Conservation (phyloP, 495 filamentous ascomycete species). For the Tirmania nivea region DNA sequence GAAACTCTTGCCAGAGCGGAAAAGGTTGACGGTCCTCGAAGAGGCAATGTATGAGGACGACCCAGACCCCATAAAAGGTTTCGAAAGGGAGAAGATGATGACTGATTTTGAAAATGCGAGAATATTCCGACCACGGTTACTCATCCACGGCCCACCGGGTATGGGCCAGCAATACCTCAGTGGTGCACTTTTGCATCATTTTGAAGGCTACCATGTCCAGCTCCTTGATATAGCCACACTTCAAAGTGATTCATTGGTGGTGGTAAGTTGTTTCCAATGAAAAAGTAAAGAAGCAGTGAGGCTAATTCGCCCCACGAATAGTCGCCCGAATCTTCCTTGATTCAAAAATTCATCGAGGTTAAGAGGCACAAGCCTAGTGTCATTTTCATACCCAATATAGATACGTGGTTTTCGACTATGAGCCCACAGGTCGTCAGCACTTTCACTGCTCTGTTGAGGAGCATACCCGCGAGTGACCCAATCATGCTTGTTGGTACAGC, state of each 20-base stretch:
- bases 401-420: conserved; percentile 62
- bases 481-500: conserved; percentile 66
- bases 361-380: conserved; percentile 87
- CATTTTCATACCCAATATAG: conserved; percentile 78
- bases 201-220: conserved; percentile 86
- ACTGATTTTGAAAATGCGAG: conserved; percentile 68
- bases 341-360: conserved; percentile 75
- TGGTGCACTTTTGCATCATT: conserved; percentile 63
- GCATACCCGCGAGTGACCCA: conserved; percentile 67
- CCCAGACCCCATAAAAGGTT: conserved; percentile 49
- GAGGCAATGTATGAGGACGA: conserved; percentile 87
- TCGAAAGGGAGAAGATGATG: conserved; percentile 63
- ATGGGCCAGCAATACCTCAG: conserved; percentile 93
- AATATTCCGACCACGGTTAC: conserved; percentile 67
- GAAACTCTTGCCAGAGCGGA: conserved; percentile 58
- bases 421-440: conserved; percentile 44
- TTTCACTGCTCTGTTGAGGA: conserved; percentile 55
- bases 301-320: conserved; percentile 17
- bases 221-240: conserved; percentile 80
- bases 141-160: conserved; percentile 54
- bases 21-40: conserved; percentile 68
- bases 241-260: conserved; percentile 38
- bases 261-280: conserved; percentile 20
- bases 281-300: conserved; percentile 7
- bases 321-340: conserved; percentile 66